These are phyloP conservation scores for Solanum virginianum DNA, from an alignment of 257 asterid species.

Conservation along the genomic window DNA sequence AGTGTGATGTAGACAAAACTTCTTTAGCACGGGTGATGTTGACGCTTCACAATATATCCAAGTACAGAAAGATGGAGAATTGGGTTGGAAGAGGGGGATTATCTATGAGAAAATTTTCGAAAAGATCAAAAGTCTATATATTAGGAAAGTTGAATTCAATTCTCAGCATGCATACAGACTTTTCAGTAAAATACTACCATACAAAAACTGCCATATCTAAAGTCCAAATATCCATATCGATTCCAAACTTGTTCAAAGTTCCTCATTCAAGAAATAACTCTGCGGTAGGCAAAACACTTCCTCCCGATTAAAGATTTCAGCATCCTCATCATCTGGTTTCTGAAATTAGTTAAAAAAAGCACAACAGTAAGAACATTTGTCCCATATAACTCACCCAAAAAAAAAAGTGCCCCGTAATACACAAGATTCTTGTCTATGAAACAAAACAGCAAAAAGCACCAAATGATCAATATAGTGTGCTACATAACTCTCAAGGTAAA, in stretches of 20 bases:
- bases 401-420: neutral
- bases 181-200: neutral
- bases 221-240: neutral
- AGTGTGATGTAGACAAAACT: neutral
- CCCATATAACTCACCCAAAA: neutral
- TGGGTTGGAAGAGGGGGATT: neutral
- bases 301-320: slow-evolving; percentile 51
- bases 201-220: neutral
- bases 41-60: neutral
- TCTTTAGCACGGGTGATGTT: neutral
- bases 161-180: neutral
- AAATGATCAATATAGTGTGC: neutral
- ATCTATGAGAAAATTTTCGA: neutral
- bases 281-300: slow-evolving; percentile 79
- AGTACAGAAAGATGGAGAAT: neutral
- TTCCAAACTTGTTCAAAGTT: slow-evolving; percentile 15
- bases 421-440: neutral
- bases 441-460: neutral
- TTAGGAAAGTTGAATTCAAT: neutral
- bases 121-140: neutral
- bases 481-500: neutral
- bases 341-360: slow-evolving; percentile 12
- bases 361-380: neutral
- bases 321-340: slow-evolving; percentile 79
- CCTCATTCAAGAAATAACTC: slow-evolving; percentile 48